Evolutionary conservation across 2,329 filamentous ascomycete species (phyloP), one percentile per base, ranked within the genome.

Genomic region (Neocucurbitaria cava): DNA sequence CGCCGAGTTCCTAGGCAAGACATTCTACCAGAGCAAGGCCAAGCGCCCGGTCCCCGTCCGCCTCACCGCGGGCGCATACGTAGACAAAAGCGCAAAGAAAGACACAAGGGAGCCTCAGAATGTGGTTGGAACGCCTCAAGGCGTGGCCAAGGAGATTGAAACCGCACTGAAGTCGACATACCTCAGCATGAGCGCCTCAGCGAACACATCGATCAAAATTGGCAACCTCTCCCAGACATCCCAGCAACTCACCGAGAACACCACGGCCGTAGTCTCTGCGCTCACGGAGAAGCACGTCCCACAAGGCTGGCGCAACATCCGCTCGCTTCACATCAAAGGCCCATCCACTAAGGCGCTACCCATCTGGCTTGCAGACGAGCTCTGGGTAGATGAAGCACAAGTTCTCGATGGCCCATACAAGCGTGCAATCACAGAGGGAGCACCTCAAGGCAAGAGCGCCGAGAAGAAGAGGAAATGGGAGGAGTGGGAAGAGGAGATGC

Each of bases 291-390:
- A 90, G 76, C 90, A 89, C 72, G 87, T 97, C 41, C 87, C 92
- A 17, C 88, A 94, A 74, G 89, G 92, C 69, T 97, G 93, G 92
- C 86, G 86, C 69, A 95, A 94, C 74, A 84, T 98, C 60, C 88
- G 89, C 76, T 86, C 86, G 59, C 80, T 99, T 58, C 92, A 96
- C 76, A 83, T 99, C 81, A 99, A 98, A 83, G 91, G 92, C 3
- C 89, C 91, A 24, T 87, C 91, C 71, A 96, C 94, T 4, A 89
- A 88, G 57, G 90, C 94, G 8, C 83, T 99, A 70, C 95, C 95
- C n/a, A 88, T 99, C 72, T 99, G 92, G 91, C 80, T 96, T 72
- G 90, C 94, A 4, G 89, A 92, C 65, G 92, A 97, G 82, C 82
- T 99, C 61, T 99, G 95, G 92, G 77, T 89, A 15, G 90, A 95